These are phyloP conservation scores for Entelexis paramagnoliae DNA, from an alignment of 1,139 yeast genomes.

Conservation along the genomic window DNA sequence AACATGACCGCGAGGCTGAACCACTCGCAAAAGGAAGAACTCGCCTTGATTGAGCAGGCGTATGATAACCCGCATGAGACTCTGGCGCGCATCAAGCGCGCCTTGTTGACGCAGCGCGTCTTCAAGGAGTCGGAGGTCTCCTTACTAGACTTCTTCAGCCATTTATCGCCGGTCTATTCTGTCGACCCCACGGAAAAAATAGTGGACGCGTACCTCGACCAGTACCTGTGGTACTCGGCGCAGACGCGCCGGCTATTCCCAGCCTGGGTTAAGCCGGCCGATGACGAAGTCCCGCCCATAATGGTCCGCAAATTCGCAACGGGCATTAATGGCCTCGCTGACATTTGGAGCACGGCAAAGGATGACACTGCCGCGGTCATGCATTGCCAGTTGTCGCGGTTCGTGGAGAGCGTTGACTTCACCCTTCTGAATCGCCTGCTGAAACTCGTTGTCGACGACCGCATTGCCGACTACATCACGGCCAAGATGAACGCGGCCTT, in stretches of 20 bases:
- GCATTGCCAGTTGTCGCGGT: slow-evolving; percentile 57
- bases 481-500: slow-evolving; percentile 78
- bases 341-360: slow-evolving; percentile 65
- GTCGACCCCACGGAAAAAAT: slow-evolving; percentile 90
- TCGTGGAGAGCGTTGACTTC: slow-evolving; percentile 79
- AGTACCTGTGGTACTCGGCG: slow-evolving; percentile 92
- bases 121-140: slow-evolving; percentile 83
- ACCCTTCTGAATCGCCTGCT: slow-evolving; percentile 74
- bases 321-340: slow-evolving; percentile 70
- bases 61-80: slow-evolving; percentile 95
- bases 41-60: slow-evolving; percentile 89
- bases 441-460: slow-evolving; percentile 74
- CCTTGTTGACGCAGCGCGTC: slow-evolving; percentile 75
- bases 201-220: slow-evolving; percentile 93
- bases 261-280: slow-evolving; percentile 92
- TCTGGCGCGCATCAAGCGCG: slow-evolving; percentile 70
- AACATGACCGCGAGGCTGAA: slow-evolving; percentile 64
- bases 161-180: slow-evolving; percentile 73
- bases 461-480: slow-evolving; percentile 88
- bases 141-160: slow-evolving; percentile 86
- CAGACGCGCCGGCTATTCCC: slow-evolving; percentile 84
- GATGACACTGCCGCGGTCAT: slow-evolving; percentile 81
- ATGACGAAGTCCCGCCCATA: slow-evolving; percentile 85
- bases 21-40: slow-evolving; percentile 80
- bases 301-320: slow-evolving; percentile 92